Conservation (phyloP, 148 eudicot genomes). For the Nepenthes mirabilis region DNA sequence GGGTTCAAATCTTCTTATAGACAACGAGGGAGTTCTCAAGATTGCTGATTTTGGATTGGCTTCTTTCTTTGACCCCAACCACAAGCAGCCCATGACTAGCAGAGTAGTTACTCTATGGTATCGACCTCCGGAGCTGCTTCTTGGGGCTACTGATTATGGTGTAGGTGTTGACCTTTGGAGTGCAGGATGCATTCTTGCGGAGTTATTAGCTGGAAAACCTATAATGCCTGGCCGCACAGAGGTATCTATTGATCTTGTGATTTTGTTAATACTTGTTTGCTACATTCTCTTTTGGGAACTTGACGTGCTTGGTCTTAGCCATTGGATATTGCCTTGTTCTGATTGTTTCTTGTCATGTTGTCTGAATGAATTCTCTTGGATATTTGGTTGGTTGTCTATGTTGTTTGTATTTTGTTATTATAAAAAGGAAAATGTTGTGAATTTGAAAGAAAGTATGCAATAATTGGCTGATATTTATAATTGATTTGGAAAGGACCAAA, state of each 20-base stretch:
- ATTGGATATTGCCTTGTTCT: not conserved
- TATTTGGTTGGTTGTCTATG: too few relatives aligned
- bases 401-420: too few relatives aligned
- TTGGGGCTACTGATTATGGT: constrained; percentile 79
- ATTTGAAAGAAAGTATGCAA: too few relatives aligned
- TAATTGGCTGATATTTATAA: too few relatives aligned
- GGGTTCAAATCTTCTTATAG: constrained; percentile 78
- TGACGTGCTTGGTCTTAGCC: not conserved
- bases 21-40: constrained; percentile 59
- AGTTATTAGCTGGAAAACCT: constrained; percentile 73
- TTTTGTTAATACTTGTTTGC: not conserved
- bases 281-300: not conserved
- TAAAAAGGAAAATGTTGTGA: too few relatives aligned
- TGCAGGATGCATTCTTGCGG: constrained; percentile 82
- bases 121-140: constrained; percentile 85
- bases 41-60: constrained; percentile 92
- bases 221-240: constrained; percentile 90
- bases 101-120: constrained; percentile 87
- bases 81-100: constrained; percentile 79
- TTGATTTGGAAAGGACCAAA: too few relatives aligned
- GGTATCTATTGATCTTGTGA: constrained; percentile 23
- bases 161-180: constrained; percentile 86
- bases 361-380: not conserved
- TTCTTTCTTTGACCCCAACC: constrained; percentile 59
- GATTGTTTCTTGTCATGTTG: not conserved